Conservation (phyloP, 768 basidiomycete species). For the Auricularia heimuer region DNA sequence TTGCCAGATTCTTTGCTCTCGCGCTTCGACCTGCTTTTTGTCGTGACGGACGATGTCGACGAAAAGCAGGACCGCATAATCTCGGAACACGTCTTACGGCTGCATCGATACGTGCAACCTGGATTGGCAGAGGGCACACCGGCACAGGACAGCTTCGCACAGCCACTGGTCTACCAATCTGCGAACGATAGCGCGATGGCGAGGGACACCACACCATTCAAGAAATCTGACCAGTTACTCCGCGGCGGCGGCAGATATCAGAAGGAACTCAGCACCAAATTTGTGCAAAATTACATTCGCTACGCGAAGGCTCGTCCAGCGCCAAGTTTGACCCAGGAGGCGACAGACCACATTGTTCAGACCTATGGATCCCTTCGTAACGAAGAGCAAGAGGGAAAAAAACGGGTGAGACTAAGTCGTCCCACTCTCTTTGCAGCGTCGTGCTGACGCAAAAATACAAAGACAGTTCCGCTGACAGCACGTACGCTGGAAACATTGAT, state of each 20-base stretch:
- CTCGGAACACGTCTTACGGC: conserved; percentile 93
- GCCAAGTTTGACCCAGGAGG: conserved; percentile 83
- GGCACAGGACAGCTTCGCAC: conserved; percentile 74
- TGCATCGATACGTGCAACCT: conserved; percentile 94
- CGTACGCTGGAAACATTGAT: conserved; percentile 98
- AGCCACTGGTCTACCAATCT: conserved; percentile 76
- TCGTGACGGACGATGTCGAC: conserved; percentile 95
- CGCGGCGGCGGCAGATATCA: conserved; percentile 65
- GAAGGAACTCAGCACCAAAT: conserved; percentile 84
- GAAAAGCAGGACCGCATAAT: conserved; percentile 88
- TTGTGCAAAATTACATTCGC: conserved; percentile 98
- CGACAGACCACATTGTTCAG: conserved; percentile 87
- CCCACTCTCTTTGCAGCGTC: conserved; percentile 2
- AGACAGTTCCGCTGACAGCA: conserved; percentile 96
- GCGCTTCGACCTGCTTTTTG: conserved; percentile 97
- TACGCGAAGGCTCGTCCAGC: conserved; percentile 86
- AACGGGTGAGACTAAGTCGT: conserved; percentile 45
- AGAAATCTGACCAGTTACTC: conserved; percentile 92
- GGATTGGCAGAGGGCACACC: conserved; percentile 97
- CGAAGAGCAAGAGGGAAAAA: conserved; percentile 85
- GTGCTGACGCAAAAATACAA: conserved; percentile 11
- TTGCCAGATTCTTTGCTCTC: conserved; percentile 96
- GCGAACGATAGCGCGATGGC: conserved; percentile 38
- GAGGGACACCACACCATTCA: conserved; percentile 71
- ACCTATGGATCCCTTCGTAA: conserved; percentile 89